phyloP scores from a whole-genome alignment of 768 basidiomycete species.

The Rhodotorula babjevae region DNA sequence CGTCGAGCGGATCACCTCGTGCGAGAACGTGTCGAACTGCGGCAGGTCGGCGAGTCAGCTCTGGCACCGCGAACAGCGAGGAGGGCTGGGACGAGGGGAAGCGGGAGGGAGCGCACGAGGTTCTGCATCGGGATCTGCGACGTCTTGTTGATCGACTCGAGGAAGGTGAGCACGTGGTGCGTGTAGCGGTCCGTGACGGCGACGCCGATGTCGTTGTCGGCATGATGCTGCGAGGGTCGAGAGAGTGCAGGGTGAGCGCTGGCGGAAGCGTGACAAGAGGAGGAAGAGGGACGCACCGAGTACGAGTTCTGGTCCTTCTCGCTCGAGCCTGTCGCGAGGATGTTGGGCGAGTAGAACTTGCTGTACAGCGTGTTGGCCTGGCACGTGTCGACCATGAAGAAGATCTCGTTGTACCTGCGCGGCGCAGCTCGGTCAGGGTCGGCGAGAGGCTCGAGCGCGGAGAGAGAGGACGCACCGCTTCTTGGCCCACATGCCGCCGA shows the following conservation, averaged over 20 bases:
- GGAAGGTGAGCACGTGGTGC: slow-evolving; percentile 80
- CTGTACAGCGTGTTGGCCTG: slow-evolving; percentile 95
- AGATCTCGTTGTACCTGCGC: slow-evolving; percentile 88
- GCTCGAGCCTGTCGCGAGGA: slow-evolving; percentile 85
- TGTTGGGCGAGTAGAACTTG: slow-evolving; percentile 86
- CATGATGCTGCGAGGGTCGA: slow-evolving; percentile 64
- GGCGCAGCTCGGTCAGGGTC: no score
- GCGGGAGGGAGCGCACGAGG: slow-evolving; percentile 27
- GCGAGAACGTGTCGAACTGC: slow-evolving; percentile 77
- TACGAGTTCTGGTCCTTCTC: slow-evolving; percentile 82
- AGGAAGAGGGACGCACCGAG: slow-evolving; percentile 58
- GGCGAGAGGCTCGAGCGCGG: no score
- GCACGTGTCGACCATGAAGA: slow-evolving; percentile 98
- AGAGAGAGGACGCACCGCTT: slow-evolving; percentile 59
- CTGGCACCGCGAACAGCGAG: no score
- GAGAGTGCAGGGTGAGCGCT: no score
- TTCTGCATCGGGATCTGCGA: slow-evolving; percentile 55
- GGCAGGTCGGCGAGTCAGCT: not conserved
- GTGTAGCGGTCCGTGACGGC: slow-evolving; percentile 93
- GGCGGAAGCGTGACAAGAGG: no score
- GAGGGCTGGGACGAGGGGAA: not conserved
- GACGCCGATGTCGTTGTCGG: slow-evolving; percentile 89
- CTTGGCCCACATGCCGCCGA: slow-evolving; percentile 98
- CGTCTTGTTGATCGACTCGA: slow-evolving; percentile 91
- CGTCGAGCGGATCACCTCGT: slow-evolving; percentile 68